A percentile compares a stretch with the other conserved stretches of the same genome.
These are phyloP conservation scores for Annulohypoxylon truncatum DNA, from an alignment of 2,329 filamentous ascomycete species.

Conservation along the genomic window DNA sequence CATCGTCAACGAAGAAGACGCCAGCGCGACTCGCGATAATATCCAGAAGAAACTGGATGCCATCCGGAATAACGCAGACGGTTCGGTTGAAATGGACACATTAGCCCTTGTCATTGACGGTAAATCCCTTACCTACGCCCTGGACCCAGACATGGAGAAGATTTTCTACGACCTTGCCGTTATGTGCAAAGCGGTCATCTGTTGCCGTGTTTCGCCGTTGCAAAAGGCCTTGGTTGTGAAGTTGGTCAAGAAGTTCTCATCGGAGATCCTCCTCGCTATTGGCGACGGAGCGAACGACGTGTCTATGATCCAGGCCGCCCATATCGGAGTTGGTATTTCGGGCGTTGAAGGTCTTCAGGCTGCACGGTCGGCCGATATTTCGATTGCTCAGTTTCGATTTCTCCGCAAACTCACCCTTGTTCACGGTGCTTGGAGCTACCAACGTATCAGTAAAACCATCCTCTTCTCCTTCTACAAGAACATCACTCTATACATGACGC, in stretches of 20 bases:
- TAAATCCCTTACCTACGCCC: constrained; percentile 90
- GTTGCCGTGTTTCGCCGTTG: constrained; percentile 94
- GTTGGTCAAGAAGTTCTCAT: constrained; percentile 90
- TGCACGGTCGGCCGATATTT: constrained; percentile 92
- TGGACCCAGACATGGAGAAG: constrained; percentile 95
- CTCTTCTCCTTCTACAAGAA: constrained; percentile 99
- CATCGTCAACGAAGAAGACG: constrained; percentile 91
- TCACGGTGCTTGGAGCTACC: constrained; percentile 97
- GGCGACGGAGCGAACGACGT: constrained; percentile 98
- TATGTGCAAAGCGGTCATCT: constrained; percentile 98
- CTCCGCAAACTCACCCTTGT: constrained; percentile 93
- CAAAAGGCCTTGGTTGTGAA: constrained; percentile 99
- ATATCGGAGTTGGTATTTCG: constrained; percentile 97
- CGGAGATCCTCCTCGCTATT: constrained; percentile 94
- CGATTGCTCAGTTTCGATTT: constrained; percentile 95
- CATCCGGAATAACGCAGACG: constrained; percentile 83
- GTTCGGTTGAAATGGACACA: constrained; percentile 82
- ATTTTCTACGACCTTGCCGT: constrained; percentile 92
- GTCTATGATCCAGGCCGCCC: constrained; percentile 99
- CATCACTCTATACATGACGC: constrained; percentile 97
- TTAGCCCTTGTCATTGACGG: constrained; percentile 95
- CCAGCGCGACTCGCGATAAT: constrained; percentile 84
- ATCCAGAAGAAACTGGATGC: constrained; percentile 93
- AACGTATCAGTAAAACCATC: constrained; percentile 96
- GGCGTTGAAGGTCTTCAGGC: constrained; percentile 97